phyloP scores from a whole-genome alignment of 2,329 filamentous ascomycete genomes.

The Cercospora zeina region DNA sequence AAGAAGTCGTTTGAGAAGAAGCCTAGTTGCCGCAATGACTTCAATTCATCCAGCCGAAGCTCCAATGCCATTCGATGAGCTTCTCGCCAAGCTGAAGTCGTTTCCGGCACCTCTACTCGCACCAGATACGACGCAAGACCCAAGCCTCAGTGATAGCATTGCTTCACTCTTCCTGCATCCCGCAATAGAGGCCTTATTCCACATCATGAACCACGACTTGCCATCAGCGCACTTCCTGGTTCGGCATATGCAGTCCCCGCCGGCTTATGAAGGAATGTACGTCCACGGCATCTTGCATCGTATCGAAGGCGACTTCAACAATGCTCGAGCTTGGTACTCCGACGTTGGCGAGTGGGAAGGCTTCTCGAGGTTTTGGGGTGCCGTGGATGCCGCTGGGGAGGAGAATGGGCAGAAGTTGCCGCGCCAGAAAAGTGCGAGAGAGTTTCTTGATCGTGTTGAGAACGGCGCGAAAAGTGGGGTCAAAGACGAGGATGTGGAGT shows the following conservation, averaged over 20 bases:
- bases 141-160: constrained; percentile 35
- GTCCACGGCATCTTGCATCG: constrained; percentile 55
- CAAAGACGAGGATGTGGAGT: constrained; percentile 35
- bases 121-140: constrained; percentile 28
- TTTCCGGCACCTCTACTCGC: constrained; percentile 34
- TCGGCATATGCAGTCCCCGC: constrained; percentile 54
- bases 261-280: constrained; percentile 54
- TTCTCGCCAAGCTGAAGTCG: constrained; percentile 38
- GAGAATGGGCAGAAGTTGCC: constrained; percentile 39
- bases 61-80: constrained; percentile 34
- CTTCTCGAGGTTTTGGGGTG: constrained; percentile 42
- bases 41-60: constrained; percentile 13
- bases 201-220: constrained; percentile 55
- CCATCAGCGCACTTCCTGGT: constrained; percentile 55
- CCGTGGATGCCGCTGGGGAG: constrained; percentile 31
- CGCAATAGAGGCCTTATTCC: constrained; percentile 53
- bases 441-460: constrained; percentile 22
- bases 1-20: not conserved
- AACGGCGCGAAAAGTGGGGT: constrained; percentile 29
- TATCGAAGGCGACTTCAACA: constrained; percentile 54
- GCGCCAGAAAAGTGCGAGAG: constrained; percentile 16
- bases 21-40: constrained; percentile 4
- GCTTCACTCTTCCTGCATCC: constrained; percentile 46
- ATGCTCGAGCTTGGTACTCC: constrained; percentile 52
- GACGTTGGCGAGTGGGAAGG: constrained; percentile 46